Base-by-base conservation (phyloP, 2,329 filamentous ascomycete genomes). In the Fusarium sp. region DNA sequence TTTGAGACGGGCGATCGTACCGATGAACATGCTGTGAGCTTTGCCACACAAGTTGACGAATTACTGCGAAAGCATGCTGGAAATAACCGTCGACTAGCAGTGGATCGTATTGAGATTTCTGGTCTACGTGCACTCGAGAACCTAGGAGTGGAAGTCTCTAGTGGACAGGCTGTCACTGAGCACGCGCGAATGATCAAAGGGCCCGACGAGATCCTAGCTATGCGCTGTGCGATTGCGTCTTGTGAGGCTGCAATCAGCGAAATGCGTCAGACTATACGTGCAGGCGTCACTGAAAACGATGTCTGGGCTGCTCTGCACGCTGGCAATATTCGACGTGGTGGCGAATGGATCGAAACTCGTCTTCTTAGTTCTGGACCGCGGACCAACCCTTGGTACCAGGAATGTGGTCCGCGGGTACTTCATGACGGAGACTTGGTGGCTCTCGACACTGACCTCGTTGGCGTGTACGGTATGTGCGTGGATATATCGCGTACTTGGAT, bases 301-400 rank as follows among this genome's bases (percentile, higher is more conserved):
- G 41, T 56, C 18, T 56, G 53, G 53, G 41, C 53, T 27, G 30
- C 18, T 22, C 22, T 56, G 0, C 53, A 56, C 5, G 29, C 27
- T 34, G 41, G 41, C 0, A 47, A 47, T 56, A 47, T 56, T 6
- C 29, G 41, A 20, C 53, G 41, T 16, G 41, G 41, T 1, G 53
- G 53, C 0, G 53, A 56, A 34, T 56, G 41, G 41, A 47, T 47
- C 9, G 53, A 56, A 47, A 56, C 53, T 2, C 53, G 53, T 13
- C 29, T 56, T 18, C 41, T 47, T 7, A 47, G 41, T 56, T 47
- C 53, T 5, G 53, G 53, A 2, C 41, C 53, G 0, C 53, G 53
- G 3, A 56, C 53, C 41, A 56, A 56, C 30, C 53, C 53, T 38
- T 56, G 53, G 53, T 34, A 32, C 4, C 53, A 56, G 5, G 53